phyloP scores from a whole-genome alignment of 139 green algal genomes.

The Chlorella ohadii region DNA sequence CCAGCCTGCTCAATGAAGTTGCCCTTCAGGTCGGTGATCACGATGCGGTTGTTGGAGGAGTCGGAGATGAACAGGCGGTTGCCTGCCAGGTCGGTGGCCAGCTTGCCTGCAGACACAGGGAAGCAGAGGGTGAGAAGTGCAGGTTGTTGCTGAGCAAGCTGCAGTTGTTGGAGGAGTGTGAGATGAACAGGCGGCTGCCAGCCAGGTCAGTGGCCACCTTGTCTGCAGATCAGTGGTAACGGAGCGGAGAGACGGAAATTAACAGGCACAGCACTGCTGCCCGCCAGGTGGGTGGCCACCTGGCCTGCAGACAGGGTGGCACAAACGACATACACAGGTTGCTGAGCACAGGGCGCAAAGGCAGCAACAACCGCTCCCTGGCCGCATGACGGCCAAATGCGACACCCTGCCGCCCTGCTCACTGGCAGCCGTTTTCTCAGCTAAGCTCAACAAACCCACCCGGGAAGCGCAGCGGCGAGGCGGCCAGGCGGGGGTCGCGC shows the following conservation, averaged over 20 bases:
- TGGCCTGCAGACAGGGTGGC: conserved; percentile 55
- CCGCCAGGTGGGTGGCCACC: conserved; percentile 62
- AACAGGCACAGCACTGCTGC: not conserved
- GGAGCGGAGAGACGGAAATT: not conserved
- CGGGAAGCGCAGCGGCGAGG: conserved; percentile 69
- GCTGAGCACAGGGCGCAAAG: no score
- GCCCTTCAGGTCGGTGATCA: conserved; percentile 71
- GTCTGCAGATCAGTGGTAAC: not conserved
- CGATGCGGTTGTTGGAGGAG: conserved; percentile 81
- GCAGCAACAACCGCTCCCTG: no score
- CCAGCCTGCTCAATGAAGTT: conserved; percentile 40
- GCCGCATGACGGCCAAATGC: no score
- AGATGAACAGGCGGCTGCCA: not conserved
- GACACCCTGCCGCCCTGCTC: no score
- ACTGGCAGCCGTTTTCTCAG: no score
- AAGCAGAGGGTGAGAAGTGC: no score
- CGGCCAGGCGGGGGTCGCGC: conserved; percentile 51
- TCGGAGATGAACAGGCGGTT: conserved; percentile 80
- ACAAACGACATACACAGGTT: no score
- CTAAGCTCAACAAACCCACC: no score
- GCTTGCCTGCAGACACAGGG: conserved; percentile 58
- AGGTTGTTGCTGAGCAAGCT: not conserved
- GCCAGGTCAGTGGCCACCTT: not conserved
- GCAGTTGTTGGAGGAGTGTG: not conserved
- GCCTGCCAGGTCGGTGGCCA: conserved; percentile 63